Evolutionary conservation across 1,284 basidiomycete genomes (phyloP), one percentile per base, ranked within the genome.

Genomic region (Xerocomus minutiporus): DNA sequence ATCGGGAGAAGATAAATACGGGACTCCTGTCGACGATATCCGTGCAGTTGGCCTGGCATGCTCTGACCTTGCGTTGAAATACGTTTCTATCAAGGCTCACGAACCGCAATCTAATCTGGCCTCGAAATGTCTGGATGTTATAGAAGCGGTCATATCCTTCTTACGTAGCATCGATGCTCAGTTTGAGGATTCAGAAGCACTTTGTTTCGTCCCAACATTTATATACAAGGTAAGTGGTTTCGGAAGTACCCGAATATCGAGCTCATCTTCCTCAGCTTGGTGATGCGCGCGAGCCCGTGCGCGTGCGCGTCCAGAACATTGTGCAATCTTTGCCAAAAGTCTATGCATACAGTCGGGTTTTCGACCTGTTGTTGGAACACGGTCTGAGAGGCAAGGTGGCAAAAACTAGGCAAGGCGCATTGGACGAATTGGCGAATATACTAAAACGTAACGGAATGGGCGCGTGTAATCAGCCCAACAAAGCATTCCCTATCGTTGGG

Each of bases 81-180:
- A 99, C 63, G 82, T 89, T 17, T 95, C 94, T 1, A 81, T 99
- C 59, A 90, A 93, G 58, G 80, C 90, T 39, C 86, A 96, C 59
- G 92, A 97, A 69, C 91, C 95, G 53, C 96, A 97, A 68, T 93
- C 96, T 6, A 97, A 93, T 65, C 76, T 98, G 25, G 81, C 88
- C 9, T 83, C 91, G 46, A 92, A 91, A 68, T 95, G 93, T 64
- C 73, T 99, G 57, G 97, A 99, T 57, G 82, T 93, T 26, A 78
- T 96, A 25, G 89, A 92, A 57, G 79, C 87, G 26, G 79, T 97
- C 15, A 67, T 97, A 20, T 77, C 83, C 34, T 92, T 86, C 67
- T 76, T 88, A 63, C 83, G 83, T 54, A 79, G 71, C 61, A 76
- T 81, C 39, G 84, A 87, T 57, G 89, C 93, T 67, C 86, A 95